These are phyloP conservation scores for Saturnispora hagleri DNA, from an alignment of 805 yeast species.

Conservation along the genomic window DNA sequence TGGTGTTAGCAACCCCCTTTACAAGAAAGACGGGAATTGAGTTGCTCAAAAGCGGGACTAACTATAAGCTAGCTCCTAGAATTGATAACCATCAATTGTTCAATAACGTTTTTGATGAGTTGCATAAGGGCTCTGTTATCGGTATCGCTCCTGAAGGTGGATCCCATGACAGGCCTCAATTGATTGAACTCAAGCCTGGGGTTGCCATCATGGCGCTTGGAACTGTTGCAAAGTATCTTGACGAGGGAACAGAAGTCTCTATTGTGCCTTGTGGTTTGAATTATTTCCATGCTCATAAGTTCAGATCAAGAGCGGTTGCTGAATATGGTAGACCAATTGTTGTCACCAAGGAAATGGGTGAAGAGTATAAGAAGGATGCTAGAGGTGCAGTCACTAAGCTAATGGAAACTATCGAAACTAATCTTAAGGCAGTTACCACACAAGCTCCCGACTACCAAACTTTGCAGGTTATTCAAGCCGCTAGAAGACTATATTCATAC, in stretches of 20 bases:
- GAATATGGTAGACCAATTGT: constrained; percentile 87
- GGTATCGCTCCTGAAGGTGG: constrained; percentile 99
- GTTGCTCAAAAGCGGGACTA: constrained; percentile 41
- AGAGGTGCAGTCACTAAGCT: constrained; percentile 63
- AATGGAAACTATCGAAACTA: constrained; percentile 55
- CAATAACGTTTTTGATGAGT: constrained; percentile 68
- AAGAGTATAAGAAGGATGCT: constrained; percentile 53
- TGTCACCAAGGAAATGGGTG: constrained; percentile 51
- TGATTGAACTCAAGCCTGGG: constrained; percentile 91
- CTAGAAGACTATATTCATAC: constrained; percentile 76
- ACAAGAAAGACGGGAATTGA: constrained; percentile 39
- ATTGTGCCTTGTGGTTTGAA: constrained; percentile 97
- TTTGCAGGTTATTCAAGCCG: constrained; percentile 83
- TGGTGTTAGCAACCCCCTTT: constrained; percentile 63
- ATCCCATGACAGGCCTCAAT: constrained; percentile 90
- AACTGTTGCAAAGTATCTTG: constrained; percentile 61
- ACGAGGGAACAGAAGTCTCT: constrained; percentile 47
- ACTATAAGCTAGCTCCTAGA: constrained; percentile 63
- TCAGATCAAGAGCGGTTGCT: constrained; percentile 88
- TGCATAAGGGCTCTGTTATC: constrained; percentile 61
- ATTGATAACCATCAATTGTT: constrained; percentile 79
- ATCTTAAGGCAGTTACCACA: constrained; percentile 74
- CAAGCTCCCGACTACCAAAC: constrained; percentile 85
- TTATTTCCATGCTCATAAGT: constrained; percentile 91
- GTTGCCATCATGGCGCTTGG: constrained; percentile 98